phyloP scores from a whole-genome alignment of 2,329 filamentous ascomycete genomes.

The Epichloe brachyelytri region DNA sequence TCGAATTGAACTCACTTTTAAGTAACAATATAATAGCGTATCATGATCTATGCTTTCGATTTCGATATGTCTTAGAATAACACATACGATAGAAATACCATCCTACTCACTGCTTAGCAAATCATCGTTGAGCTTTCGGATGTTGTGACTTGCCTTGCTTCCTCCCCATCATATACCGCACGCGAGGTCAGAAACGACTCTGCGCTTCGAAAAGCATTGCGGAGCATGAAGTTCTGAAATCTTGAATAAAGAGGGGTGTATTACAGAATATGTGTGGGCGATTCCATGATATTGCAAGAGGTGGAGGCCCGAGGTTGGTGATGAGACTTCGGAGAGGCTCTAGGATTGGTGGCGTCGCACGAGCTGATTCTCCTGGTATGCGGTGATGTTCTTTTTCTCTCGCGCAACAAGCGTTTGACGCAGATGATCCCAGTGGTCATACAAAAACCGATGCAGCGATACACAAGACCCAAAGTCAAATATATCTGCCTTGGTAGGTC shows the following conservation, averaged over 20 bases:
- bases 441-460: slow-evolving; percentile 53
- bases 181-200: slow-evolving; percentile 52
- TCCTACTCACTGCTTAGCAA: slow-evolving; percentile 31
- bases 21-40: slow-evolving; percentile 52
- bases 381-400: slow-evolving; percentile 45
- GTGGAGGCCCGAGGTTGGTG: slow-evolving; percentile 52
- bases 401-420: slow-evolving; percentile 49
- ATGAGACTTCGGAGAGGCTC: slow-evolving; percentile 50
- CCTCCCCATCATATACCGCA: slow-evolving; percentile 60
- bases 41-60: slow-evolving; percentile 53
- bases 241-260: slow-evolving; percentile 51
- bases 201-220: slow-evolving; percentile 51
- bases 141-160: slow-evolving; percentile 37
- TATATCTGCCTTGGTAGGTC: slow-evolving; percentile 30
- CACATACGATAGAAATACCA: slow-evolving; percentile 54
- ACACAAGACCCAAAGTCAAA: slow-evolving; percentile 63
- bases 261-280: slow-evolving; percentile 52
- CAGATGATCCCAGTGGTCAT: slow-evolving; percentile 60
- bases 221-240: slow-evolving; percentile 62
- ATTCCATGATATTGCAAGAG: slow-evolving; percentile 57
- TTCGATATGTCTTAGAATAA: slow-evolving; percentile 56
- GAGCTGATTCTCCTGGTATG: slow-evolving; percentile 38
- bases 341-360: slow-evolving; percentile 41
- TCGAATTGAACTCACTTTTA: slow-evolving; percentile 36
- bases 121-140: background rate